A percentile compares a stretch with the other conserved stretches of the same genome.
phyloP scores from a whole-genome alignment of 139 green algal species.

The Diplosphaera chodatii region DNA sequence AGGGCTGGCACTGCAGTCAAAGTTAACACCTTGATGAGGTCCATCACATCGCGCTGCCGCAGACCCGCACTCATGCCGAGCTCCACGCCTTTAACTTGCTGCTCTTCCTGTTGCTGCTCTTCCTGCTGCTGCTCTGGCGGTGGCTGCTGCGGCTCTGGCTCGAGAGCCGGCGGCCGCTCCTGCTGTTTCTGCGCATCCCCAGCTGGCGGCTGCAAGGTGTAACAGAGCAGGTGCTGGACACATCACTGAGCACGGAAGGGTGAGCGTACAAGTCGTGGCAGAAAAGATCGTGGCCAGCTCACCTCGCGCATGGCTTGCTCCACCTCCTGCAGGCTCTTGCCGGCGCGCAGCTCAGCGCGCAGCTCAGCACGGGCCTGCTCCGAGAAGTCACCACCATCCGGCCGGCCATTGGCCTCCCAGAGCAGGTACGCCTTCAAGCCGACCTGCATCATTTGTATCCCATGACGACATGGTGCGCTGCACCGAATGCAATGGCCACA shows the following conservation, averaged over 20 bases:
- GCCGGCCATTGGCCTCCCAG: conserved; percentile 76
- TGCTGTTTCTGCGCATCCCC: conserved; percentile 2
- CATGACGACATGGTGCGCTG: too few relatives aligned
- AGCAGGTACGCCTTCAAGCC: conserved; percentile 74
- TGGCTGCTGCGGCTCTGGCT: conserved; percentile 1
- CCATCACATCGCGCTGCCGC: conserved; percentile 30
- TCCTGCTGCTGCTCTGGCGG: neutral
- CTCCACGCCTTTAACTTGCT: neutral
- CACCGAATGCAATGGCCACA: too few relatives aligned
- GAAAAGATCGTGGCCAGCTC: too few relatives aligned
- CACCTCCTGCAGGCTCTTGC: conserved; percentile 38
- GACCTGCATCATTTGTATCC: too few relatives aligned
- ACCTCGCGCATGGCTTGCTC: conserved; percentile 9
- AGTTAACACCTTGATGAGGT: conserved; percentile 79
- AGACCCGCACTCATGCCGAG: neutral
- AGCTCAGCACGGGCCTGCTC: conserved; percentile 38
- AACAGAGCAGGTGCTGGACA: too few relatives aligned
- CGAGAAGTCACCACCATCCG: conserved; percentile 68
- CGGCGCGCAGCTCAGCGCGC: conserved; percentile 38
- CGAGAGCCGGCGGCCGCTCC: neutral
- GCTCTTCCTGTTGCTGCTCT: too few relatives aligned
- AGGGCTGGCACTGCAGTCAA: too few relatives aligned
- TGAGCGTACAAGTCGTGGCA: too few relatives aligned
- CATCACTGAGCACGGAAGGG: too few relatives aligned
- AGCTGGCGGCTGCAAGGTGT: neutral